These are phyloP conservation scores for Prosopis cineraria DNA, from an alignment of 306 rosid species.

Conservation along the genomic window DNA sequence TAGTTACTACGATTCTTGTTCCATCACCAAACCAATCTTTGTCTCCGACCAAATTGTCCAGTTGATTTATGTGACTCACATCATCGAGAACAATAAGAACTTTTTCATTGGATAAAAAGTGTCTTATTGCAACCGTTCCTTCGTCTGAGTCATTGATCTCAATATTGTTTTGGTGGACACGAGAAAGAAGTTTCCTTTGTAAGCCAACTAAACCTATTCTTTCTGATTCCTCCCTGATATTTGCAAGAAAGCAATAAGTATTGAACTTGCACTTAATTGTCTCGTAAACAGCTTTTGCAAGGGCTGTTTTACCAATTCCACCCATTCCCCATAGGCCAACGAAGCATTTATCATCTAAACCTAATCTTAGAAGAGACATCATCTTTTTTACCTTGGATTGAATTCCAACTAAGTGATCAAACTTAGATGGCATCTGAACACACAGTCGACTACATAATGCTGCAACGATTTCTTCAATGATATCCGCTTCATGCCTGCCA, in stretches of 20 bases:
- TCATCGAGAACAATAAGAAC: conserved; percentile 4
- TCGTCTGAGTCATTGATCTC: not conserved
- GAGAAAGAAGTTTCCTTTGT: not conserved
- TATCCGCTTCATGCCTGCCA: not conserved
- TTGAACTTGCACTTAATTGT: not conserved
- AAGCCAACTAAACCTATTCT: not conserved
- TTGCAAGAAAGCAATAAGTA: not conserved
- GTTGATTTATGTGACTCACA: not conserved
- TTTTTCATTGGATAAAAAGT: not conserved
- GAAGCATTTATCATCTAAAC: not conserved
- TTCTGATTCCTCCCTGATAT: not conserved
- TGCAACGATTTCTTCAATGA: not conserved
- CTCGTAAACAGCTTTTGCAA: not conserved
- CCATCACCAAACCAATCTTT: not conserved
- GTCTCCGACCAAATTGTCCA: not conserved
- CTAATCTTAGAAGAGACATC: not conserved
- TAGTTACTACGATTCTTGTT: not conserved
- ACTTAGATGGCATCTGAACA: not conserved
- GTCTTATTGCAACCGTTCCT: not conserved
- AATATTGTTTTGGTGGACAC: not conserved
- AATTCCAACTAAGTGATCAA: not conserved
- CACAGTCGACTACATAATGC: not conserved
- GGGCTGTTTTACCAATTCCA: not conserved
- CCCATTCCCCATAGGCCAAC: not conserved
- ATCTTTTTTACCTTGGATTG: not conserved